Conservation (phyloP, 768 basidiomycete genomes). For the Macrolepiota fuliginosa region DNA sequence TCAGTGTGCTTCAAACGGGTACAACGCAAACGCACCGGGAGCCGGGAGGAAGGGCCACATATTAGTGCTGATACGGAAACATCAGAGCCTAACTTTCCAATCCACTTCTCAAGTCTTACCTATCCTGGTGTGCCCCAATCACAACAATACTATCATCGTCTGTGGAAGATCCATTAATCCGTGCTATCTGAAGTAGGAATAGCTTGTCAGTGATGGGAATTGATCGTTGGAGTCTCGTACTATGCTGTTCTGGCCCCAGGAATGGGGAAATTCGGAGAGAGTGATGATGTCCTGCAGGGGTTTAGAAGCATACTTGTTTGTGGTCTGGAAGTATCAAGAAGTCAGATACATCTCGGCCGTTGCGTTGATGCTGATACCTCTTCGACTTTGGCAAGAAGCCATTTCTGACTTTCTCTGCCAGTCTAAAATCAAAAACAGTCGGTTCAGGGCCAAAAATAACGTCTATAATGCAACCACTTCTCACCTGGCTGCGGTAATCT, state of each 20-base stretch:
- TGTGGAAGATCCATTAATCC: constrained; percentile 69
- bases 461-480: constrained; percentile 11
- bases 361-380: constrained; percentile 41
- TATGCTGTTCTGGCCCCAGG: constrained; percentile 85
- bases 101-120: constrained; percentile 33
- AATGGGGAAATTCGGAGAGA: constrained; percentile 70
- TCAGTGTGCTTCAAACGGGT: neutral
- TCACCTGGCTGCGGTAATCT: constrained; percentile 64
- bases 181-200: constrained; percentile 52
- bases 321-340: constrained; percentile 46
- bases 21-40: constrained; percentile 50
- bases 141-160: constrained; percentile 63
- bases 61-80: constrained; percentile 50
- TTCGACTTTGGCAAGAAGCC: constrained; percentile 66
- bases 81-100: neutral
- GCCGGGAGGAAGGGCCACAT: constrained; percentile 76
- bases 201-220: neutral
- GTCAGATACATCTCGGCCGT: constrained; percentile 5
- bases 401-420: constrained; percentile 72
- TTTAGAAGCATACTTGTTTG: constrained; percentile 55
- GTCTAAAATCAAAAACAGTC: constrained; percentile 40
- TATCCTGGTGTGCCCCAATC: constrained; percentile 83
- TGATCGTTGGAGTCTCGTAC: constrained; percentile 35
- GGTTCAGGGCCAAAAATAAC: constrained; percentile 10
- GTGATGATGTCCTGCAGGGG: constrained; percentile 56